These are phyloP conservation scores for Diaporthe sp. DNA, from an alignment of 2,329 filamentous ascomycete species.

Conservation along the genomic window DNA sequence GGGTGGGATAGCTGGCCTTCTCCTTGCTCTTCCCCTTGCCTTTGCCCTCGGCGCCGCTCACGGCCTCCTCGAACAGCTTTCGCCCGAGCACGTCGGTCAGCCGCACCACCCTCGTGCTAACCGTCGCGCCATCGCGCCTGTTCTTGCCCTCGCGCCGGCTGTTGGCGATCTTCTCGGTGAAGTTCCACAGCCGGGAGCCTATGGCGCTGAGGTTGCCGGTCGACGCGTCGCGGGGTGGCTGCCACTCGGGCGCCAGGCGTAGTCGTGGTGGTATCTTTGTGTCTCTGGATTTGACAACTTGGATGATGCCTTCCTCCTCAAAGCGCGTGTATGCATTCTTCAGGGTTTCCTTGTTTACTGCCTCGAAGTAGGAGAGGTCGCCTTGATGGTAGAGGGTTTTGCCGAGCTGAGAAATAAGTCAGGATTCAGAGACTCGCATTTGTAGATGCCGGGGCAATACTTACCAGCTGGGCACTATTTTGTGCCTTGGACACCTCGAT, in stretches of 20 bases:
- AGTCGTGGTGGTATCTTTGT: constrained; percentile 73
- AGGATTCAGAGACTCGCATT: background rate
- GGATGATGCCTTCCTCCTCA: constrained; percentile 90
- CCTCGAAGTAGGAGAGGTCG: constrained; percentile 96
- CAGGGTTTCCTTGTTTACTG: constrained; percentile 97
- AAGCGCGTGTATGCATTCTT: constrained; percentile 93
- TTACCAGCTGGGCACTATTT: constrained; percentile 83
- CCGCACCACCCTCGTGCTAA: constrained; percentile 83
- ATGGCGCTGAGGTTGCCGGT: constrained; percentile 75
- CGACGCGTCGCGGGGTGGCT: constrained; percentile 73
- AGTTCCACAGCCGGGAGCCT: constrained; percentile 85
- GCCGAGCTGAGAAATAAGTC: constrained; percentile 72
- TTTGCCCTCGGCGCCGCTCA: constrained; percentile 53
- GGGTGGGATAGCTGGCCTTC: constrained; percentile 47
- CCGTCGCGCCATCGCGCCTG: constrained; percentile 90
- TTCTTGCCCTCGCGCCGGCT: constrained; percentile 95
- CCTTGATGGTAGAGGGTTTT: constrained; percentile 99
- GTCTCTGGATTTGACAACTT: constrained; percentile 79
- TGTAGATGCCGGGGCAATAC: constrained; percentile 47
- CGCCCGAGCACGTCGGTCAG: constrained; percentile 82
- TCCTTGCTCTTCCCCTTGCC: constrained; percentile 54
- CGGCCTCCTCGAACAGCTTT: constrained; percentile 75
- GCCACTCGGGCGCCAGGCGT: constrained; percentile 81
- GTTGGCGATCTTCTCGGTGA: constrained; percentile 88
- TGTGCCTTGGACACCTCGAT: constrained; percentile 84